Base-by-base conservation (phyloP, 164 flowering plant species). In the Magnolia officinalis region DNA sequence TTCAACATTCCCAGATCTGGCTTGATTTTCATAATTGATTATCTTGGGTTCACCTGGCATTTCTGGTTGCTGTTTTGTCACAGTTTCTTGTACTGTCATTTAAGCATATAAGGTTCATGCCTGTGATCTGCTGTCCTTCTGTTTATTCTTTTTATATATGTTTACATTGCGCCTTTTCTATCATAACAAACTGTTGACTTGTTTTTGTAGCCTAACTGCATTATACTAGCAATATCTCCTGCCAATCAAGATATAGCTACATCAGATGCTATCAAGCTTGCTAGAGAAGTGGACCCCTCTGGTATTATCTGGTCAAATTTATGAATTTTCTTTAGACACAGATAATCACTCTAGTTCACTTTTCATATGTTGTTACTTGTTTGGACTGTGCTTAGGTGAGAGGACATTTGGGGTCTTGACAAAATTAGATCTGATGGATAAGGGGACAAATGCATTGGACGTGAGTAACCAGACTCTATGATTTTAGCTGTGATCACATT, bases 231-330 rank as follows among this genome's bases (percentile, higher is more conserved):
- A 67, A 88, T 90, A 74, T 90, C 93, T 52, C 92, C 92, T 55
- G 92, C 92, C 71, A 89, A 89, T 82, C 92, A 89, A 78, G 92
- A 89, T 81, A 88, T 90, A 69, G 93, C 93, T 59, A 88, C 93
- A 9, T 88, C 91, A 61, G 93, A 90, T 83, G 93, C 93, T 61
- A 90, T 90, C 76, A 90, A 87, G 77, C 88, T 90, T 66, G 89
- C 91, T 76, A 89, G 93, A 73, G 93, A 90, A 83, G 91, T 90
- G 68, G 93, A 90, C 67, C 93, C 91, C 8, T 84, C 82, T 82
- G 93, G 93, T 88, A 80, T 49, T 50, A 13, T 52, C 21, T 14
- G n/a, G 2, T 6, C 11, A 1, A 16, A 68, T 68, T 68, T 68
- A 4, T 31, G 50, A 16, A 68, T 26, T 29, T 68, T 11, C 29